Base-by-base conservation (phyloP, 495 filamentous ascomycete genomes). In the Lasiosphaeria hispida region DNA sequence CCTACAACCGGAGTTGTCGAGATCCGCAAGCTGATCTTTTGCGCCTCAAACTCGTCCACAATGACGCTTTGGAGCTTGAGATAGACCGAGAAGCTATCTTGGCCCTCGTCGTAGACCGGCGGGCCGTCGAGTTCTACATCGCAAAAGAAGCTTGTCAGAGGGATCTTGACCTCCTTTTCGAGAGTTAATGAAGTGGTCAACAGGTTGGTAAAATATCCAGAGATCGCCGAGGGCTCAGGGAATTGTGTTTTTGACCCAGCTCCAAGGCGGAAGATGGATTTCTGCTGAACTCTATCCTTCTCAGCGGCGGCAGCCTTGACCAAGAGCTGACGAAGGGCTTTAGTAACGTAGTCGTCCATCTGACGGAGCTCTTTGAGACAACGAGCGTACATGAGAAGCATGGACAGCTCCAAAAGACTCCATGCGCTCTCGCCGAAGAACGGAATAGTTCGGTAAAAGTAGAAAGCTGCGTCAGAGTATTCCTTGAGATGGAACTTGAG, bases 401-500 rank as follows among this genome's bases (percentile, higher is more conserved):
- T 89, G 2, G 84, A 85, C 10, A 88, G 80, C 66, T 96, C 91
- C 10, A 96, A 76, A 4, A 87, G 71, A 41, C 78, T 83, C 94
- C 94, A 98, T 13, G 86, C 80, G 60, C 83, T 85, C 48, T 87
- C 87, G 0, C 86, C 88, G 66, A 94, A 97, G 62, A 90, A 88
- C 2, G 90, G 87, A 7, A 88, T 87, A 54, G 92, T 82, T n/a
- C 85, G 80, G 64, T 86, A 83, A 68, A 97, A 92, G 64, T 90
- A 92, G 3, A 80, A 83, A 1, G 90, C 87, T 10, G 93, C 92
- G 10, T 83, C 80, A 10, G 68, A 78, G 69, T 86, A 93, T 60
- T 97, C 89, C 15, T 79, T 75, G 8, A 88, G 75, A 53, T 87
- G 81, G 55, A 87, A 95, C 72, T 91, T 89, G 50, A 96, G 74